A percentile compares a stretch with the other conserved stretches of the same genome.
phyloP scores from a whole-genome alignment of 1,139 yeast genomes.

The Yamadazyma jaroonii region DNA sequence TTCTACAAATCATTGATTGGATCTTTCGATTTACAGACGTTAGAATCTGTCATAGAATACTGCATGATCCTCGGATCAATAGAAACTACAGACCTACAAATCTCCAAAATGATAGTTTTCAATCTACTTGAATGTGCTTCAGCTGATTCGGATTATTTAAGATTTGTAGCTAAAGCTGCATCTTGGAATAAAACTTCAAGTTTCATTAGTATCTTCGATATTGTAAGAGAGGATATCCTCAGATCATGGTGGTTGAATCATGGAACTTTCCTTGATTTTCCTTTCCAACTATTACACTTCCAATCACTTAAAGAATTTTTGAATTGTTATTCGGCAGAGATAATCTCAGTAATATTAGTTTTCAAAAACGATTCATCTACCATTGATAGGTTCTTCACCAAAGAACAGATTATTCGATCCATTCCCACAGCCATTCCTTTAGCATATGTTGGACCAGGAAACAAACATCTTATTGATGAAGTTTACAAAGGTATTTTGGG shows the following conservation, averaged over 20 bases:
- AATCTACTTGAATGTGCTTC: slow-evolving; percentile 40
- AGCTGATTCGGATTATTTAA: slow-evolving; percentile 16
- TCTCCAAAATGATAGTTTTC: slow-evolving; percentile 32
- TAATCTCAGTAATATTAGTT: slow-evolving; percentile 35
- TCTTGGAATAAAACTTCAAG: slow-evolving; percentile 10
- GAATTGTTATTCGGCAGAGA: slow-evolving; percentile 26
- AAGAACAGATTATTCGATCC: slow-evolving; percentile 1
- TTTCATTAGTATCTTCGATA: slow-evolving; percentile 25
- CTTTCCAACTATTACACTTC: slow-evolving; percentile 36
- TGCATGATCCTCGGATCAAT: slow-evolving; percentile 32
- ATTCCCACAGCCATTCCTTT: slow-evolving; percentile 39
- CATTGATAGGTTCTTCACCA: neutral
- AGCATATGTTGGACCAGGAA: slow-evolving; percentile 44
- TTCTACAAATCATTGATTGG: slow-evolving; percentile 31
- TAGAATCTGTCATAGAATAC: slow-evolving; percentile 24
- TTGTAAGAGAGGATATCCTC: slow-evolving; percentile 29
- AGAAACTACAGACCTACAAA: slow-evolving; percentile 24
- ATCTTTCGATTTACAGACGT: slow-evolving; percentile 18
- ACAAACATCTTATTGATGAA: slow-evolving; percentile 34
- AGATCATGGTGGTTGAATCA: slow-evolving; percentile 42
- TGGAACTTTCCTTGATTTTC: slow-evolving; percentile 31
- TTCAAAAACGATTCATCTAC: slow-evolving; percentile 2
- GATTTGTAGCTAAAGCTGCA: neutral
- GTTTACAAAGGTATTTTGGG: slow-evolving; percentile 14
- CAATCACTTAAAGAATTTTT: slow-evolving; percentile 23